phyloP scores from a whole-genome alignment of 768 basidiomycete species.

The Boletus rubroflammeus region DNA sequence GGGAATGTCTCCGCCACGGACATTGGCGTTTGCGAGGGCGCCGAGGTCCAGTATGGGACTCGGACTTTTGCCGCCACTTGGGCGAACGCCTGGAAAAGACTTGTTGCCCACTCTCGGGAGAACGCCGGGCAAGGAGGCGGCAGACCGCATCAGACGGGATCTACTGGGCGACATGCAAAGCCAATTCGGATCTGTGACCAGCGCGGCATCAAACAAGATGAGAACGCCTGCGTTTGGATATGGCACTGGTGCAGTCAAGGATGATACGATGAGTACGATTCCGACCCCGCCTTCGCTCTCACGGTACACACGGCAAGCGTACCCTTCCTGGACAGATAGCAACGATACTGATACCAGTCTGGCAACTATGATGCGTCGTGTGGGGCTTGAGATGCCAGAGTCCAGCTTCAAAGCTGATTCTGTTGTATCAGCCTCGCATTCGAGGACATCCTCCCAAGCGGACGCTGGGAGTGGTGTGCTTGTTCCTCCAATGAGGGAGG shows the following conservation, averaged over 20 bases:
- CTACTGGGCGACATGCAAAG: conserved; percentile 54
- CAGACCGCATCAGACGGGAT: conserved; percentile 61
- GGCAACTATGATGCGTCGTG: conserved; percentile 66
- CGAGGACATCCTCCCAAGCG: conserved; percentile 7
- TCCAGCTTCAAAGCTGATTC: conserved; percentile 23
- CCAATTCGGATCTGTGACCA: conserved; percentile 23
- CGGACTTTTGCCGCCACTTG: conserved; percentile 36
- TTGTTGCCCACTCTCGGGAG: conserved; percentile 42
- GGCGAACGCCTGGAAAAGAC: conserved; percentile 67
- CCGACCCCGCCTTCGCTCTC: conserved; percentile 70
- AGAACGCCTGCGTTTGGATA: conserved; percentile 31
- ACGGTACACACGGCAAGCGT: conserved; percentile 50
- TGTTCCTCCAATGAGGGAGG: background rate
- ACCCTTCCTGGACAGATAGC: conserved; percentile 38
- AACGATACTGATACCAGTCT: conserved; percentile 54
- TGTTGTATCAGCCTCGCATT: conserved; percentile 10
- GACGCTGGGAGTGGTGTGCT: background rate
- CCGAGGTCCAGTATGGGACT: conserved; percentile 33
- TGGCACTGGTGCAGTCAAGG: conserved; percentile 25
- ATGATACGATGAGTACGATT: conserved; percentile 66
- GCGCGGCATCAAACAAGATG: conserved; percentile 15
- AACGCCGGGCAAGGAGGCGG: conserved; percentile 73
- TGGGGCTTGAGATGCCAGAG: conserved; percentile 46
- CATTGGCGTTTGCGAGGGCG: conserved; percentile 47
- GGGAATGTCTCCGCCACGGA: conserved; percentile 53